Base-by-base conservation (phyloP, 1,139 yeast species). In the Pichia sp. region DNA sequence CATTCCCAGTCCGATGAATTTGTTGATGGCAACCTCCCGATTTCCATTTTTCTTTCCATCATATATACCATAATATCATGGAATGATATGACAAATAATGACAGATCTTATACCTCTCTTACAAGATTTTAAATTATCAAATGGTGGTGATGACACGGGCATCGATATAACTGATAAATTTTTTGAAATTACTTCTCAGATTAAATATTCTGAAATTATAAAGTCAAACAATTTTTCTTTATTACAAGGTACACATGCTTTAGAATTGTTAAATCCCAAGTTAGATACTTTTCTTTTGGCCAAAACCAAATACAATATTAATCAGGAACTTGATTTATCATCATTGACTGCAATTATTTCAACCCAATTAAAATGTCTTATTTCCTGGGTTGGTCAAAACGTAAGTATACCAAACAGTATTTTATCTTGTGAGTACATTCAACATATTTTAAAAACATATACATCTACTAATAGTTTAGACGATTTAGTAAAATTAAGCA, bases 191-290 rank as follows among this genome's bases (percentile, higher is more conserved):
- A 47, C 66, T 5, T 49, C 59, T 5, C 53, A 51, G 25, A 58
- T 68, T n/a, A 48, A 54, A 16, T 64, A 59, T 49, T 68, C 70
- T 4, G 58, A 59, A 22, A 62, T 86, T 22, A 75, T 80, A 5
- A 80, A 80, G 60, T 73, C 77, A 3, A 73, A 77, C 0, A 64
- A 67, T 41, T 84, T 84, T 65, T 79, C 83, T 55, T 67, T 85
- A 41, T 72, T 85, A 52, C 88, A 84, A 60, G 91, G 91, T 0
- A 84, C 95, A 0, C 79, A 87, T 60, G 90, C 95, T 0, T 68
- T 84, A 51, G 95, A 86, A 63, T 75, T 81, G 7, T 69, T 76
- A 52, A 85, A 84, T 61, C 69, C 73, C n/a, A 76, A 75, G 54
- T 67, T 86, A 46, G 95, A 86, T 60, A 80, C 93, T 0, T 82